Base-by-base conservation (phyloP, 1,139 yeast species). In the Hansenula sp. region DNA sequence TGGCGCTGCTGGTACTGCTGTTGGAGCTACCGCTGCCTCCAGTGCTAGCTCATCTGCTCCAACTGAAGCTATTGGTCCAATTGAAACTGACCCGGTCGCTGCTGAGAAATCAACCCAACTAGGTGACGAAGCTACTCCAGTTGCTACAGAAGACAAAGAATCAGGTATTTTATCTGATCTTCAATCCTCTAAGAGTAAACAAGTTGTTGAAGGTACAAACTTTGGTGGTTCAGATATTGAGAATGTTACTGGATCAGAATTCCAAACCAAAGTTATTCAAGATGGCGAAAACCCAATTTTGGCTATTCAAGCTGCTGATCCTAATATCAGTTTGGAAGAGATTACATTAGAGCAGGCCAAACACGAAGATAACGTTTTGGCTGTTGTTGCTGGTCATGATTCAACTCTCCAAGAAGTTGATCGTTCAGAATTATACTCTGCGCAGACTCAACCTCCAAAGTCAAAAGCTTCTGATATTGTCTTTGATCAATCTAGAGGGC, bases 351-450 rank as follows among this genome's bases (percentile, higher is more conserved):
- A 48, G 26, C 40, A 50, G 38, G 51, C 54, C 13, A 40, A 41
- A 19, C 41, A 34, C 13, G 50, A 47, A 33, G 43, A 42, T 9
- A 29, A 47, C n/a, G 50, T 45, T n/a, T 28, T 47, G 12, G 47
- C 44, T 62, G 62, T 43, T 16, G 44, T 45, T 32, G 36, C 45
- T 26, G 42, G 40, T 29, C 43, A 43, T n/a, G 40, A 34, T 32
- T 31, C 38, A 11, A 34, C 45, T 18, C 27, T 45, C 17, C 42
- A 47, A 33, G 41, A 44, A 16, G 32, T 46, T 12, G 26, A 41
- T 12, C 24, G 12, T 24, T 16, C 35, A 6, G 16, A 35, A 21
- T 13, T 38, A 6, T n/a, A 21, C 13, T 11, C 22, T 22, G 27
- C 37, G 13, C 22, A 29, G 13, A 8, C 13, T 5, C 9, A 14